Evolutionary conservation across 2,329 filamentous ascomycete species (phyloP), one percentile per base, ranked within the genome.

Genomic region (Ophiostoma pallidulum): DNA sequence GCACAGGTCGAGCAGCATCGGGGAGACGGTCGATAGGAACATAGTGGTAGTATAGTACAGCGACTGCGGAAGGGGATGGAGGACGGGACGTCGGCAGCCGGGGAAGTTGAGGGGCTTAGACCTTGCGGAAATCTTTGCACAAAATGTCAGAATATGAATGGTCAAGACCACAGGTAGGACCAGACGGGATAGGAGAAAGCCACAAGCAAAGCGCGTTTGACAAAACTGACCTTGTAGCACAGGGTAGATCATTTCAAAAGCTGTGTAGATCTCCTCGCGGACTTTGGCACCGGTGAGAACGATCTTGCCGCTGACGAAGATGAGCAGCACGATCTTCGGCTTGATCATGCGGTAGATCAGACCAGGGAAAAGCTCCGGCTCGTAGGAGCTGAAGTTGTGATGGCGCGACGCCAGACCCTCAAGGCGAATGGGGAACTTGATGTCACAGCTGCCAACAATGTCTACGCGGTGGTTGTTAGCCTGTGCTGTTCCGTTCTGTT

Each of bases 281-380:
- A 98, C 91, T 67, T 98, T 97, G 57, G 92, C 92, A 62, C 92
- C 92, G 37, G 92, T 97, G 64, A 97, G 77, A 60, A 97, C 92
- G 53, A 97, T 97, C 78, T 97, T 97, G 63, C 91, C 92, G 60
- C 85, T 92, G 61, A 97, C 91, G 72, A 97, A 97, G 67, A 98
- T 96, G 63, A 97, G 74, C 18, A 97, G 81, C 45, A 97, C 91
- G 58, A 97, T 96, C 81, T 97, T 97, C n/a, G 92, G 92, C 76
- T 97, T 97, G 77, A 97, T 96, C 92, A 98, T 98, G 66, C 92
- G 88, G 72, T 98, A 98, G 71, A 98, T 98, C 45, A 98, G 82
- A 80, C 92, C 92, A 62, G 92, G 92, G 79, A 98, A 98, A 66
- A 98, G 68, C 65, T 98, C 92, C 14, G 44, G 92, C 68, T 98